These are phyloP conservation scores for Termitomyces sp. DNA, from an alignment of 768 basidiomycete genomes.

Conservation along the genomic window DNA sequence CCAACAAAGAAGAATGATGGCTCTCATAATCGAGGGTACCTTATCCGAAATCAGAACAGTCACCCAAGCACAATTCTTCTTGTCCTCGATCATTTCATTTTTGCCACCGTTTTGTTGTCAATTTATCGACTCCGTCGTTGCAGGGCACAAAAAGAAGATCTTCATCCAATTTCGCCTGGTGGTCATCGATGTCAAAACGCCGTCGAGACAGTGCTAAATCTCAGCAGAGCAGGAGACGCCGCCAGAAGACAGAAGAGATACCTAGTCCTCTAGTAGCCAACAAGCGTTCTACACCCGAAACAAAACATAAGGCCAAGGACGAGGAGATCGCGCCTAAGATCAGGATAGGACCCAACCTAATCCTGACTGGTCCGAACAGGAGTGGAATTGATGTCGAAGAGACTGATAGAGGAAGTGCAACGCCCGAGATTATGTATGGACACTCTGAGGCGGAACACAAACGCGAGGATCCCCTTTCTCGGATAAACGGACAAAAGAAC, in stretches of 20 bases:
- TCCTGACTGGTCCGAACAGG: background rate
- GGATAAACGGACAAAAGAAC: background rate
- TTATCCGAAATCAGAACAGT: background rate
- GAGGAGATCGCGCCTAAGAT: background rate
- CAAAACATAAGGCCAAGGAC: background rate
- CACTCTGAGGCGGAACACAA: background rate
- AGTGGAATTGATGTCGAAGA: background rate
- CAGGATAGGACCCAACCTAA: slow-evolving; percentile 5
- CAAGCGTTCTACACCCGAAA: background rate
- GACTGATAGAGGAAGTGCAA: background rate
- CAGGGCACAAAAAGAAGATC: background rate
- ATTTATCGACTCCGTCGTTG: background rate
- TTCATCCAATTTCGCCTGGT: too few species aligned
- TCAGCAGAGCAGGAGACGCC: background rate
- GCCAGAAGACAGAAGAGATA: background rate
- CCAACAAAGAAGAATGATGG: slow-evolving; percentile 21
- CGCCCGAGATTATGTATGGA: background rate
- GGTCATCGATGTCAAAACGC: background rate
- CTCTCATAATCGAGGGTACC: background rate
- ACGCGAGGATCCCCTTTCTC: background rate
- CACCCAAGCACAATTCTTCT: background rate
- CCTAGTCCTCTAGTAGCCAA: background rate
- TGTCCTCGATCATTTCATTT: background rate
- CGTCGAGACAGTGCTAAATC: background rate
- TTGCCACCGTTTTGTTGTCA: background rate